Percentiles rank a stretch among this genome's conserved stretches.
Evolutionary conservation across 352 stramenopile genomes (phyloP).

Genomic region (Phytopythium boreale): DNA sequence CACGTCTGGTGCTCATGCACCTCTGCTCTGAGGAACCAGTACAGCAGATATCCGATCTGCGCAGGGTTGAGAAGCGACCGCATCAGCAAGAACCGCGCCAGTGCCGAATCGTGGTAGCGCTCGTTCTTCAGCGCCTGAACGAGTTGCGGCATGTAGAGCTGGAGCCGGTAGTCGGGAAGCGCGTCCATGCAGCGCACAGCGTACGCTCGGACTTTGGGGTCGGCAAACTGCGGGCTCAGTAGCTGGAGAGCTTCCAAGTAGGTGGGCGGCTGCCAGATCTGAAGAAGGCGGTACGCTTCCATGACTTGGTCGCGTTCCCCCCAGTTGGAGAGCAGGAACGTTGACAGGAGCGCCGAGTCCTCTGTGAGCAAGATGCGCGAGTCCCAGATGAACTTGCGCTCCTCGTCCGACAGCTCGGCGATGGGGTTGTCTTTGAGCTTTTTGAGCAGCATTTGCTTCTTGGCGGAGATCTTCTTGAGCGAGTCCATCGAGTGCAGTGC

Average conservation of each 20-base stretch:
- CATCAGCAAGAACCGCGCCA: conserved; percentile 78
- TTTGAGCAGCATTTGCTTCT: conserved; percentile 45
- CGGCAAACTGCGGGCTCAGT: conserved; percentile 78
- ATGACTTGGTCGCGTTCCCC: conserved; percentile 68
- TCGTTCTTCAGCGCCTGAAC: conserved; percentile 87
- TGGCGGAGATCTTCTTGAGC: conserved; percentile 24
- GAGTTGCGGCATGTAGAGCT: conserved; percentile 85
- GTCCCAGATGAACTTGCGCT: conserved; percentile 72
- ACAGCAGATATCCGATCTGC: conserved; percentile 81
- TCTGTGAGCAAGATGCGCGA: conserved; percentile 52
- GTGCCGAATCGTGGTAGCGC: conserved; percentile 75
- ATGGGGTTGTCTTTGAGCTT: conserved; percentile 65
- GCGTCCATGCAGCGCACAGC: conserved; percentile 88
- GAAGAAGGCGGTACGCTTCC: conserved; percentile 75
- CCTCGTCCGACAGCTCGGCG: conserved; percentile 46
- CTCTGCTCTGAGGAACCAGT: conserved; percentile 82
- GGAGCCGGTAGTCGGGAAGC: conserved; percentile 82
- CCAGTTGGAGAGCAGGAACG: conserved; percentile 86
- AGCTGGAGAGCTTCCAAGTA: conserved; percentile 87
- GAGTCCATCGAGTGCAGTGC: conserved; percentile 12
- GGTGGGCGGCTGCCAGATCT: conserved; percentile 74
- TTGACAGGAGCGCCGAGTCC: conserved; percentile 76
- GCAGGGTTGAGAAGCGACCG: conserved; percentile 65
- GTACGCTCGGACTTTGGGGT: conserved; percentile 92
- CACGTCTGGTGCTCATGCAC: conserved; percentile 53